Conservation (phyloP, 352 stramenopile genomes). For the Aphanomyces stellatus region DNA sequence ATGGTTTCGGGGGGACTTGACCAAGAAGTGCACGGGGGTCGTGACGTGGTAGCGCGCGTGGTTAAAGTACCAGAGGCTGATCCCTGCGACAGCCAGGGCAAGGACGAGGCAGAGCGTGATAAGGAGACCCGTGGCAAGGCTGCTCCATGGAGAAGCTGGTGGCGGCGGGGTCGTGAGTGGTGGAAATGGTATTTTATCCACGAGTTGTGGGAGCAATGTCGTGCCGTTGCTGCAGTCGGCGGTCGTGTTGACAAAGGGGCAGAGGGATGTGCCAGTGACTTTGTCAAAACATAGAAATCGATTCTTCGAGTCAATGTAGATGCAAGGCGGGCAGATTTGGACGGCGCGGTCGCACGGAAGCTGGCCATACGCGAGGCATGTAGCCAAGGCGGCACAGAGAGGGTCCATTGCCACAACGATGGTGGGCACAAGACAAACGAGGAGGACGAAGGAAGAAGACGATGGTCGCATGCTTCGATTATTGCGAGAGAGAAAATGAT, state of each 20-base stretch:
- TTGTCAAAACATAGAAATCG: not conserved
- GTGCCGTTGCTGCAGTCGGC: conserved; percentile 1
- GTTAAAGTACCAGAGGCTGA: not conserved
- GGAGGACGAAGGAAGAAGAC: too few species aligned
- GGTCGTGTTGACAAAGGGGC: not conserved
- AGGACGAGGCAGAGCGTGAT: not conserved
- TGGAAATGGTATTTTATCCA: not conserved
- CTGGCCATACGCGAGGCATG: not conserved
- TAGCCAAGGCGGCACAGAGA: too few species aligned
- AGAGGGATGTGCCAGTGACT: not conserved
- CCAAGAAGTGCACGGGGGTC: not conserved
- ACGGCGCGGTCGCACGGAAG: not conserved
- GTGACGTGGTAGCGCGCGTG: not conserved
- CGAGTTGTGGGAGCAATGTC: not conserved
- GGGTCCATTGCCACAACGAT: too few species aligned
- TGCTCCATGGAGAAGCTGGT: not conserved
- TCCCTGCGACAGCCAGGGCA: not conserved
- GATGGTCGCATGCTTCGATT: too few species aligned
- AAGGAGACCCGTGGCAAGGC: not conserved
- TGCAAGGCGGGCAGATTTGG: conserved; percentile 3
- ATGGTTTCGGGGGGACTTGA: too few species aligned
- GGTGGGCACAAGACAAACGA: too few species aligned
- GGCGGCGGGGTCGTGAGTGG: not conserved
- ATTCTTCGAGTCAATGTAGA: conserved; percentile 1
- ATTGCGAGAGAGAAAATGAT: too few species aligned